These are phyloP conservation scores for Schoenoplectus tabernaemontani DNA, from an alignment of 202 grass and related monocot species.

Conservation along the genomic window DNA sequence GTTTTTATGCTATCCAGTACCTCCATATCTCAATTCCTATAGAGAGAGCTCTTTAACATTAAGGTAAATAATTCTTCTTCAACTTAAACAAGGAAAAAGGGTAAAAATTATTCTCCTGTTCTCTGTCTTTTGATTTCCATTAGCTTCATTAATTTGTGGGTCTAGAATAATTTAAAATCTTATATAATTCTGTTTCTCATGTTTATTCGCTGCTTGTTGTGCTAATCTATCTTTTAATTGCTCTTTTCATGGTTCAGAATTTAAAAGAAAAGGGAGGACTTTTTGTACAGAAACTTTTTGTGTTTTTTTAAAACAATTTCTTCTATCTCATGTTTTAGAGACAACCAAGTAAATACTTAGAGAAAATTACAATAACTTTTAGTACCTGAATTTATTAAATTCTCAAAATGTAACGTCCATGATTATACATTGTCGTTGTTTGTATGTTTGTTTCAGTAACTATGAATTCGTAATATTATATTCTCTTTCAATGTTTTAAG, in stretches of 20 bases:
- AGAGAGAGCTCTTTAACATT: not conserved
- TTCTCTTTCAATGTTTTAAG: not conserved
- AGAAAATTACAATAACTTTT: not conserved
- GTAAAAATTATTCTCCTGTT: not conserved
- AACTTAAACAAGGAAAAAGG: not conserved
- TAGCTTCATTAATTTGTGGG: not conserved
- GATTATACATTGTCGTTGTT: not conserved
- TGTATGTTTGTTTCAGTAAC: not conserved
- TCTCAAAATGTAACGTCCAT: not conserved
- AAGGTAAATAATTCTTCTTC: slow-evolving; percentile 6
- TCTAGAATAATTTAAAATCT: not conserved
- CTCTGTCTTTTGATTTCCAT: not conserved
- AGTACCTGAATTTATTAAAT: not conserved
- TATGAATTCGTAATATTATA: not conserved
- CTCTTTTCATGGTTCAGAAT: not conserved
- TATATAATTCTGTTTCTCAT: not conserved
- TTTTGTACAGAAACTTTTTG: not conserved
- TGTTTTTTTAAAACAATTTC: not conserved
- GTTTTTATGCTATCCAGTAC: slow-evolving; percentile 4
- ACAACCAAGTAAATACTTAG: not conserved
- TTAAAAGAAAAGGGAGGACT: not conserved
- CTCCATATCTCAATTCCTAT: not conserved
- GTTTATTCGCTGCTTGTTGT: not conserved
- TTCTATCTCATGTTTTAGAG: not conserved
- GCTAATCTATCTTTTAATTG: not conserved